Conservation (phyloP, 306 rosid species). For the Benincasa hispida region DNA sequence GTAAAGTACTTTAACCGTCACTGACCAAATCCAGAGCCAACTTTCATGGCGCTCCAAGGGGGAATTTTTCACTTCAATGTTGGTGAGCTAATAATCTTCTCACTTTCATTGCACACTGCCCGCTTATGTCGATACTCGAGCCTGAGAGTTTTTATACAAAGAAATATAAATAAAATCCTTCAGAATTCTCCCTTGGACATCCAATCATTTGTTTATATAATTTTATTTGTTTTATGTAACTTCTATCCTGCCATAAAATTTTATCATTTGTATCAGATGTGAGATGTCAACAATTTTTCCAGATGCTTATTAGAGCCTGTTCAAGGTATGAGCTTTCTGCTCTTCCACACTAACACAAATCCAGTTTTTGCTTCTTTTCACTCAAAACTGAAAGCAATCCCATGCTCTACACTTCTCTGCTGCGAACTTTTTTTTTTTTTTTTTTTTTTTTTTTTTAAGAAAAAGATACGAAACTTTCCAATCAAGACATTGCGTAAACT, state of each 20-base stretch:
- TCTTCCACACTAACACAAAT: not conserved
- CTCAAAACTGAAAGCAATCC: not conserved
- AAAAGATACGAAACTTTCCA: no score
- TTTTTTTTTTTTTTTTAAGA: no score
- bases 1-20: slow-evolving; percentile 16
- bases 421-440: no score
- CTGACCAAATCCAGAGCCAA: slow-evolving; percentile 11
- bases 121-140: slow-evolving; percentile 20
- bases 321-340: not conserved
- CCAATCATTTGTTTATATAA: not conserved
- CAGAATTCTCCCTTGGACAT: slow-evolving; percentile 1
- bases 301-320: not conserved
- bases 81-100: slow-evolving; percentile 15
- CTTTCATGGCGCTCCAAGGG: slow-evolving; percentile 12
- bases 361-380: not conserved
- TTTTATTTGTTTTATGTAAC: not conserved
- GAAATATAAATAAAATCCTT: slow-evolving; percentile 7
- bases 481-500: no score
- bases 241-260: not conserved
- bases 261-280: slow-evolving; percentile 8
- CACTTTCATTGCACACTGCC: slow-evolving; percentile 16
- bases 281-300: slow-evolving; percentile 5
- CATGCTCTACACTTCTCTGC: not conserved
- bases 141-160: slow-evolving; percentile 43
- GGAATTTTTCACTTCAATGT: slow-evolving; percentile 13